Percentiles rank a stretch among this genome's conserved stretches.
Evolutionary conservation across 2,329 filamentous ascomycete species (phyloP).

Genomic region (Monilinia fructicola): DNA sequence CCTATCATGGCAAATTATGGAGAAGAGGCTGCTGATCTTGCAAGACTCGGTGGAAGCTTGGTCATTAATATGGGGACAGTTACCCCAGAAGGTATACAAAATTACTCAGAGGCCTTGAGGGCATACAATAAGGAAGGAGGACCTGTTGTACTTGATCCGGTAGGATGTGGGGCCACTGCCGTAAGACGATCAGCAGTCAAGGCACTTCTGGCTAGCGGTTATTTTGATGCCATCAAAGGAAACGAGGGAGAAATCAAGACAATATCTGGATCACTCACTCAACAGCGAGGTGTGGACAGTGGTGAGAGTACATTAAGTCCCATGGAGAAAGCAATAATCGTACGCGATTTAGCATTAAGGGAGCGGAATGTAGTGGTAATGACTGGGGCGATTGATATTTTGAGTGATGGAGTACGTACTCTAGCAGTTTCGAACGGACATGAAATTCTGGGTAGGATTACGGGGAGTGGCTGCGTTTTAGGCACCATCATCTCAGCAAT

Average conservation of each 20-base stretch:
- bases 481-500: constrained; percentile 79
- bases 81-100: constrained; percentile 69
- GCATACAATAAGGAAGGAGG: constrained; percentile 79
- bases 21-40: constrained; percentile 78
- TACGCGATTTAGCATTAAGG: constrained; percentile 63
- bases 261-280: constrained; percentile 58
- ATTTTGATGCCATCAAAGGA: constrained; percentile 88
- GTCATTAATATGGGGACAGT: constrained; percentile 96
- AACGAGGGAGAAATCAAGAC: constrained; percentile 86
- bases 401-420: constrained; percentile 71
- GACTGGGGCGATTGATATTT: constrained; percentile 75
- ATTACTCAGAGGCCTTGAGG: constrained; percentile 69
- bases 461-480: constrained; percentile 80
- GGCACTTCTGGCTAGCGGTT: constrained; percentile 68
- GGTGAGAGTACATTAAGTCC: constrained; percentile 54
- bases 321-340: constrained; percentile 60
- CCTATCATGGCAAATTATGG: constrained; percentile 94
- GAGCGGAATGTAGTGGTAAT: constrained; percentile 75
- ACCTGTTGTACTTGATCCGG: constrained; percentile 83
- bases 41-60: constrained; percentile 70
- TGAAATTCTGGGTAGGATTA: constrained; percentile 65
- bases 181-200: constrained; percentile 71
- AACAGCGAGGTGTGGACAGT: constrained; percentile 85
- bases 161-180: constrained; percentile 81
- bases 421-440: constrained; percentile 76